Base-by-base conservation (phyloP, 176 grass and related monocot genomes). In the Melocanna baccifera region DNA sequence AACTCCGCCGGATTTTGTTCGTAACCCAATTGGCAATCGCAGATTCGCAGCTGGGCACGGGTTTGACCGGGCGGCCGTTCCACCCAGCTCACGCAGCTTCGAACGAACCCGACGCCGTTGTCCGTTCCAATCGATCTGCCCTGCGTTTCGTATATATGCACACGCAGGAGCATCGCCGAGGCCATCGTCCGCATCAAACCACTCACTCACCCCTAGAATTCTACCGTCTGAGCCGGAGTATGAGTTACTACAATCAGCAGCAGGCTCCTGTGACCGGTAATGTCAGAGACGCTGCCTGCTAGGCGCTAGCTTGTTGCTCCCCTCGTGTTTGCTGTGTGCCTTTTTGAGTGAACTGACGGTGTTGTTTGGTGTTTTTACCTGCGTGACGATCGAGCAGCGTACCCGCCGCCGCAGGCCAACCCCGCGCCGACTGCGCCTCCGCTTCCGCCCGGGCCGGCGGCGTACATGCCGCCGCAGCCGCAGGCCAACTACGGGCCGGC, bases 211-310 rank as follows among this genome's bases (percentile, higher is more conserved):
- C 69, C 56, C 16, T 18, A 67, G 42, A 86, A 0, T 6, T 48
- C 29, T 41, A 6, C 28, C 53, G 6, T 46, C 55, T 52, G 42
- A 5, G 32, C 55, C 29, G 34, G 13, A 77, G 11, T 23, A 90
- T 90, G 88, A 86, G 78, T 57, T 77, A 82, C 78, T 86, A 86
- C 78, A 7, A 36, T 55, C 88, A 90, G 65, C 78, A 86, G 78
- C 78, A 64, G 78, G 71, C 77, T 69, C 71, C 83, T 14, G 65
- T 90, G 78, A 82, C 78, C 14, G 83, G 78, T 82, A 40, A 81
- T 32, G 26, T 26, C 25, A 12, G 64, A 41, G 4, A 28, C 47
- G 42, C 22, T 12, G 36, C 18, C 14, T 16, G 23, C 6, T n/a
- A n/a, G n/a, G n/a, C n/a, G n/a, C n/a, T 40, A 6, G 37, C 37